Percentiles rank a stretch among this genome's conserved stretches.
These are phyloP conservation scores for Xylaria multiplex DNA, from an alignment of 2,329 filamentous ascomycete genomes.

Conservation along the genomic window DNA sequence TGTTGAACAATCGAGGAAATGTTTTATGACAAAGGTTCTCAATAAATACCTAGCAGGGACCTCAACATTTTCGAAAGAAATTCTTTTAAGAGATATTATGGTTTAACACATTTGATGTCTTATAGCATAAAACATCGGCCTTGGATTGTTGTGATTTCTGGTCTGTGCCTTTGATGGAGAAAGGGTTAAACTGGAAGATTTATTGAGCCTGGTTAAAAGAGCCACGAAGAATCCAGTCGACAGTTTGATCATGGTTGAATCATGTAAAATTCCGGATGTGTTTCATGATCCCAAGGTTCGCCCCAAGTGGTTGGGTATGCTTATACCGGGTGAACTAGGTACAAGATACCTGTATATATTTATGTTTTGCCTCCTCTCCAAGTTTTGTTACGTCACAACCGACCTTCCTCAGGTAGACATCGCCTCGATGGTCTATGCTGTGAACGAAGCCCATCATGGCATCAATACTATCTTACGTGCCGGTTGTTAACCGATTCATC, in stretches of 20 bases:
- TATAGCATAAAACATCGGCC: too few relatives aligned
- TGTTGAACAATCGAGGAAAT: conserved; percentile 36
- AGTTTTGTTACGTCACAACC: conserved; percentile 24
- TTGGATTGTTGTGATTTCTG: too few relatives aligned
- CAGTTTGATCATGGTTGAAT: neutral
- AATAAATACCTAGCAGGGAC: neutral
- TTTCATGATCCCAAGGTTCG: neutral
- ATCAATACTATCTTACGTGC: conserved; percentile 56
- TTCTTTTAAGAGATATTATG: neutral
- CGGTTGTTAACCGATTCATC: conserved; percentile 54
- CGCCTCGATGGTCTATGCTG: neutral
- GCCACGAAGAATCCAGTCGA: neutral
- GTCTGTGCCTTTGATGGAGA: neutral
- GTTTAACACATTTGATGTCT: conserved; percentile 10
- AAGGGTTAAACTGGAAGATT: neutral
- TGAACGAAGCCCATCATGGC: conserved; percentile 42
- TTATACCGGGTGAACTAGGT: conserved; percentile 6
- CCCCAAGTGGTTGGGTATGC: neutral
- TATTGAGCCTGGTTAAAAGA: neutral
- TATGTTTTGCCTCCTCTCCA: conserved; percentile 7
- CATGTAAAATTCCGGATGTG: neutral
- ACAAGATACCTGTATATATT: conserved; percentile 8
- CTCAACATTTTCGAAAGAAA: neutral
- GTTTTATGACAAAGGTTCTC: neutral
- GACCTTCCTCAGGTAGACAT: neutral